Evolutionary conservation across 2,329 filamentous ascomycete genomes (phyloP), one percentile per base, ranked within the genome.

Genomic region (Claviceps sorghi): DNA sequence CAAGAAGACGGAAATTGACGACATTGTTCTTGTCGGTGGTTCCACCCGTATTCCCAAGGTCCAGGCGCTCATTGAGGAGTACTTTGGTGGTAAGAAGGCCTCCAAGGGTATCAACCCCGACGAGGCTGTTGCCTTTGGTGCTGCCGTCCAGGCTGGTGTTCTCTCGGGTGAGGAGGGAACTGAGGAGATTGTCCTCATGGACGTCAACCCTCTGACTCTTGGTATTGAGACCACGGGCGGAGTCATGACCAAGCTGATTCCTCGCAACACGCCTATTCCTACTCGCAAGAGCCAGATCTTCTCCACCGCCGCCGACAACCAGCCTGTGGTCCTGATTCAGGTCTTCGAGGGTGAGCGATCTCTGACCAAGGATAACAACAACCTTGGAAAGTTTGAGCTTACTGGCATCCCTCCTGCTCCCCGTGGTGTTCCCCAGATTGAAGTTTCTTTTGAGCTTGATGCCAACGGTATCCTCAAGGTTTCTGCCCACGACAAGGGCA

Each of bases 51-150:
- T 98, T 62, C 91, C 93, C 70, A 97, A 96, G 86, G 90, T 97
- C 60, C 86, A 94, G 75, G 70, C 81, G 62, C 83, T 97, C 67
- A 86, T 97, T 60, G 89, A 97, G 78, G 90, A 97, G 73, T 97
- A 80, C 81, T 97, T 97, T 70, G 76, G 68, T 63, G 85, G 90
- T 71, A 97, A 97, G 87, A 90, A 93, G 79, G 89, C 90, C 63
- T 90, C 86, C 80, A 97, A 97, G 88, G 88, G 89, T 74, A 95
- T 98, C 71, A 97, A 97, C 82, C 93, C 93, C 62, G 93, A 98
- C 67, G 93, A 97, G 79, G 93, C 93, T 75, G 93, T 97, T 62
- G 93, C 93, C 67, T 97, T 90, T 69, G 93, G 93, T 75, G 93
- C 93, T 58, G 91, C 93, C 61, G 89, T 97, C 62, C 93, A 98